Conservation (phyloP, 768 basidiomycete genomes). For the Termitomyces titanicus region DNA sequence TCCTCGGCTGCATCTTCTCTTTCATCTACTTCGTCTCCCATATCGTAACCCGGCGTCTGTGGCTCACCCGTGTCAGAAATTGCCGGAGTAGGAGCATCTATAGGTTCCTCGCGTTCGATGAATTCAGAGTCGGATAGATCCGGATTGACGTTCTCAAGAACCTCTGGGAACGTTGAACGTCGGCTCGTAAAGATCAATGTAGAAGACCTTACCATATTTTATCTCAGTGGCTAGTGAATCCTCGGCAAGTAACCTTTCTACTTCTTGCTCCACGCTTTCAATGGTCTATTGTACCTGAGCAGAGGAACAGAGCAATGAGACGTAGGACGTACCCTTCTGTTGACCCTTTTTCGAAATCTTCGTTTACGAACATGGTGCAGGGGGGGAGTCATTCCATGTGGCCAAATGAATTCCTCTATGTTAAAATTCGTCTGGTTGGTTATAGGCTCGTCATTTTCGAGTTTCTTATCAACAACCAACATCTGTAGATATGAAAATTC, state of each 20-base stretch:
- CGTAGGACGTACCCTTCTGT: constrained; percentile 58
- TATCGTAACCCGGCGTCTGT: constrained; percentile 54
- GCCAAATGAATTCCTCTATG: constrained; percentile 96
- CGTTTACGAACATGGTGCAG: constrained; percentile 87
- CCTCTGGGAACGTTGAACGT: constrained; percentile 40
- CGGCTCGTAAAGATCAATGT: neutral
- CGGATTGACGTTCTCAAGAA: constrained; percentile 88
- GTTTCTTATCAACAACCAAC: constrained; percentile 81
- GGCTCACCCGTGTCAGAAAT: constrained; percentile 65
- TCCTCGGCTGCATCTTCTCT: constrained; percentile 56
- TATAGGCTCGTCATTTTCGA: constrained; percentile 66
- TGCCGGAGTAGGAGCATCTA: constrained; percentile 71
- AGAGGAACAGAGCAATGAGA: neutral
- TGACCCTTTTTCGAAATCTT: constrained; percentile 87
- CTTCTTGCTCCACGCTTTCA: constrained; percentile 91
- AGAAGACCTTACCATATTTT: constrained; percentile 59
- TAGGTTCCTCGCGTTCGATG: constrained; percentile 61
- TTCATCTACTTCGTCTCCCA: constrained; percentile 55
- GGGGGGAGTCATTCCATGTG: constrained; percentile 93
- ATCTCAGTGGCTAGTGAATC: constrained; percentile 74
- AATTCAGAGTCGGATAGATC: constrained; percentile 90
- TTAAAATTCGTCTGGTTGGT: constrained; percentile 69
- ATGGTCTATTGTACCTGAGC: constrained; percentile 58
- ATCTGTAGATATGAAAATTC: constrained; percentile 49
- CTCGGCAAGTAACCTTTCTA: constrained; percentile 80